A percentile compares a stretch with the other conserved stretches of the same genome.
phyloP scores from a whole-genome alignment of 2,329 filamentous ascomycete genomes.

The Sarocladium strictum region DNA sequence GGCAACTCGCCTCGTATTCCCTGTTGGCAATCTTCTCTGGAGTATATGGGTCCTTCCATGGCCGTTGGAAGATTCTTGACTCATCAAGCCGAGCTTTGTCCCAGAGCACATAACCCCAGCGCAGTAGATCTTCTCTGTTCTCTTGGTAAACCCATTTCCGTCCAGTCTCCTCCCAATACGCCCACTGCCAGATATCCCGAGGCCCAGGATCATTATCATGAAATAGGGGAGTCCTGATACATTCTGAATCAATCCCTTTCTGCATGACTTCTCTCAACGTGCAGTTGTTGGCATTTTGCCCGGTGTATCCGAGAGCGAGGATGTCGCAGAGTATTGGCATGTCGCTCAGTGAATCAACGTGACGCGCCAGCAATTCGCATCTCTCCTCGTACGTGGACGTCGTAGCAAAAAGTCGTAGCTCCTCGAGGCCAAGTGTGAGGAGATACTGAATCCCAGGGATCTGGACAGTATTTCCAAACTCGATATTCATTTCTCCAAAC shows the following conservation, averaged over 20 bases:
- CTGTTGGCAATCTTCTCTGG: background rate
- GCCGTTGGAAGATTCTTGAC: background rate
- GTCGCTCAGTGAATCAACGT: background rate
- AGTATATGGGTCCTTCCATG: background rate
- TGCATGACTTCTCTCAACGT: background rate
- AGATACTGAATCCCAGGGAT: conserved; percentile 4
- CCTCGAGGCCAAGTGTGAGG: background rate
- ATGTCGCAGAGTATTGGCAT: background rate
- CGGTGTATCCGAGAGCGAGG: too few relatives aligned
- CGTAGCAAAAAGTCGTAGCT: background rate
- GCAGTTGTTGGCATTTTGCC: background rate
- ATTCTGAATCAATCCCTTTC: too few relatives aligned
- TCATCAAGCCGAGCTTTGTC: conserved; percentile 8
- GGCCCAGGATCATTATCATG: conserved; percentile 8
- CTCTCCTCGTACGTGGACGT: conserved; percentile 11
- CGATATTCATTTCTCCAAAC: conserved; percentile 4
- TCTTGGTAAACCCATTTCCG: conserved; percentile 7
- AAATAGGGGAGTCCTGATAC: background rate
- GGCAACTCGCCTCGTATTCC: background rate
- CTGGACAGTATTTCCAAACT: background rate
- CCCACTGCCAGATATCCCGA: conserved; percentile 9
- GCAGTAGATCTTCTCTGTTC: background rate
- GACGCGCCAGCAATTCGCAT: background rate
- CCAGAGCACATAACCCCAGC: conserved; percentile 12
- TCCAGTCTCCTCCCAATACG: conserved; percentile 2